Percentiles rank a stretch among this genome's conserved stretches.
These are phyloP conservation scores for Cystofilobasidium ferigula DNA, from an alignment of 768 basidiomycete genomes.

Conservation along the genomic window DNA sequence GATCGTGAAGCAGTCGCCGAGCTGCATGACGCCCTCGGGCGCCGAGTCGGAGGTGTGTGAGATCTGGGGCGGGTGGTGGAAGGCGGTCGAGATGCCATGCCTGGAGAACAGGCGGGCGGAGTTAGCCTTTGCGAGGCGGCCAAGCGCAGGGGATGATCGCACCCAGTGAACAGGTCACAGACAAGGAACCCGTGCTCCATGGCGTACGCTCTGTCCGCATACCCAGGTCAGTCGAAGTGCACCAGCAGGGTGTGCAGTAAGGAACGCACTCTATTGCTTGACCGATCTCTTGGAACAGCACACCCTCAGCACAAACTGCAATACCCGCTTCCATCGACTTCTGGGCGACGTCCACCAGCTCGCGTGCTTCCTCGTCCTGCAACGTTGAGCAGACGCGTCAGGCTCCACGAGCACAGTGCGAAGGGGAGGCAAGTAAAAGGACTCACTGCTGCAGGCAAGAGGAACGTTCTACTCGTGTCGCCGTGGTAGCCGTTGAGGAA, in stretches of 20 bases:
- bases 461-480: constrained; percentile 74
- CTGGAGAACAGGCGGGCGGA: neutral
- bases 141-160: neutral
- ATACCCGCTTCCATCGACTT: constrained; percentile 61
- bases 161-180: constrained; percentile 60
- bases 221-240: neutral
- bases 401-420: too few relatives aligned
- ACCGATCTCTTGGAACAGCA: constrained; percentile 60
- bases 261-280: constrained; percentile 46
- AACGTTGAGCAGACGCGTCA: neutral
- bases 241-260: neutral
- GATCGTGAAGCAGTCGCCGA: constrained; percentile 85
- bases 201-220: constrained; percentile 29
- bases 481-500: constrained; percentile 78
- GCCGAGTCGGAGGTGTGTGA: constrained; percentile 44
- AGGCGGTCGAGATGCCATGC: constrained; percentile 73
- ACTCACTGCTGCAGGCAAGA: constrained; percentile 65
- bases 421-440: neutral
- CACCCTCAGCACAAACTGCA: constrained; percentile 60
- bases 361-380: constrained; percentile 59
- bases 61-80: constrained; percentile 76
- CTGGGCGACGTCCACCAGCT: constrained; percentile 54
- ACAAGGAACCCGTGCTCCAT: constrained; percentile 47
- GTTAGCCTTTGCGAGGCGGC: neutral
- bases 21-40: constrained; percentile 53